Evolutionary conservation across 2,329 filamentous ascomycete species (phyloP), one percentile per base, ranked within the genome.

Genomic region (Dactylella cylindrospora): DNA sequence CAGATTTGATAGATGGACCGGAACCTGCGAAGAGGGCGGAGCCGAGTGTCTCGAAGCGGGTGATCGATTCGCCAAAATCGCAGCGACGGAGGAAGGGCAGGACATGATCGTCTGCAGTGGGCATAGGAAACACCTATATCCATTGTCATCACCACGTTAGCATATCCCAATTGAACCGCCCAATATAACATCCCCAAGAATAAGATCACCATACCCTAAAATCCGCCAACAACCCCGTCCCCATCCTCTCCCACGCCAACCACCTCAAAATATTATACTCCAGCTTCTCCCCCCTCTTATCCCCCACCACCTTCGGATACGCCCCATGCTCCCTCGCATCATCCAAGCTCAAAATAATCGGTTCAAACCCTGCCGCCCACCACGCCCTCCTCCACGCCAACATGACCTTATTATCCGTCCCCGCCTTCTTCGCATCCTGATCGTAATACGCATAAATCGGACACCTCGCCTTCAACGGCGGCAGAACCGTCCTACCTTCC

Each of bases 361-460:
- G 91, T 65, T 79, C 83, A 74, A 97, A 96, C 8, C 91, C 93
- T 69, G 94, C 84, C 0, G 90, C 89, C 88, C 89, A 97, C 90
- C 91, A 97, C 2, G 91, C 90, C 38, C 89, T 81, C 61, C 90
- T 81, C 93, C 93, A 97, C 47, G 87, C 85, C 54, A 95, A 76
- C 41, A 97, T 78, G 59, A 97, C 75, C 57, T 84, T 80, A 39
- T 62, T 49, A 70, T 85, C 85, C 71, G 96, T 88, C 25, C 85
- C 80, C 72, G 84, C 84, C 68, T 78, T 78, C 62, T 79, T 74
- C 13, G 77, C 72, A 3, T 80, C 82, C 8, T 81, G 76, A 69
- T 95, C 89, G 72, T 95, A 95, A 73, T 91, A 97, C 66, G 90
- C 95, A 74, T 95, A 97, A 50, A 97, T 84, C 0, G 83, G 79